Base-by-base conservation (phyloP, 768 basidiomycete genomes). In the Mycena amicta region DNA sequence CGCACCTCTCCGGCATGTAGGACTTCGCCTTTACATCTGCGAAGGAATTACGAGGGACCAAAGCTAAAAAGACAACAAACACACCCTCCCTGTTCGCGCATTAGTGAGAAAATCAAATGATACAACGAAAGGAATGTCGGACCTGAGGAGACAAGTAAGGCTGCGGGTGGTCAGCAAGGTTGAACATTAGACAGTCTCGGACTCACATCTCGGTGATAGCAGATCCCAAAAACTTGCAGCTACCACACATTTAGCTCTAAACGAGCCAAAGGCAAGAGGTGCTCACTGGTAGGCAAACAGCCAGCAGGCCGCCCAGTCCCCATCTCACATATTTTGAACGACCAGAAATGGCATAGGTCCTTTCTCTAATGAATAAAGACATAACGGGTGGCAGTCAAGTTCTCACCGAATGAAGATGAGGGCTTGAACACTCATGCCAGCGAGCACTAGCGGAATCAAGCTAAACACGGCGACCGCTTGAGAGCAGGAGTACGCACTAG, bases 221-320 rank as follows among this genome's bases (percentile, higher is more conserved):
- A 26, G 23, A 50, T 50, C 5, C 49, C 49, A 29, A 50, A 50
- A 28, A 50, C 49, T 28, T 50, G 49, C 12, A 50, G 43, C 49
- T 50, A 23, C 23, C 8, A 46, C 8, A n/a, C 33, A 37, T 37
- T 37, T 37, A 18, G 18, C 11, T 37, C 18, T 8, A 18, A 8
- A 18, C 18, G 8, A 29, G 20, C 27, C 49, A 12, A 30, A 26
- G 8, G 25, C 22, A 23, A 50, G 16, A 26, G 33, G 33, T 37
- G 49, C 28, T 25, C 26, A 50, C 49, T 20, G 49, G 49, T 12
- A 50, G 22, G 28, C 49, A 50, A 29, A 50, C 28, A 12, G 23
- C 8, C 22, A 26, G 28, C 15, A 50, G 20, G 8, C 11, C 23
- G 20, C 22, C 20, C 49, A 50, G 28, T 4, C 49, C 49, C 23